Conservation (phyloP, 371 early-diverging fungal species). For the Nosema muscidifuracis region DNA sequence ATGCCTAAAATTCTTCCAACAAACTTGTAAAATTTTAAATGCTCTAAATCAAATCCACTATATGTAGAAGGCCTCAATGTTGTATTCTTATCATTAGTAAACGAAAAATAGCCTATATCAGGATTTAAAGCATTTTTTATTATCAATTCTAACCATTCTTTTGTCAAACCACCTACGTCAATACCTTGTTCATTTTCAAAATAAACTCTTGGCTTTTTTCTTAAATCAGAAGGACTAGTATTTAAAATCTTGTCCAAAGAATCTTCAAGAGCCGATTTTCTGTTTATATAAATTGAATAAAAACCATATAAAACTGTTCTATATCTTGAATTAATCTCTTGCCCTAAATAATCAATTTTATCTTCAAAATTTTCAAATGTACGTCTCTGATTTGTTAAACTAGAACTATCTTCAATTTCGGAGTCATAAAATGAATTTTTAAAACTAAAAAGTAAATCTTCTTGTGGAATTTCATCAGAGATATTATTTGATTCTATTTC, state of each 20-base stretch:
- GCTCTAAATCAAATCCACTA: conserved; percentile 84
- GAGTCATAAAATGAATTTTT: too few relatives aligned
- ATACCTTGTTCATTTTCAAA: conserved; percentile 93
- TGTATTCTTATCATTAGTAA: conserved; percentile 78
- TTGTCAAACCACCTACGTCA: conserved; percentile 91
- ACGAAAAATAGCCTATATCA: conserved; percentile 85
- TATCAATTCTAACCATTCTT: conserved; percentile 93
- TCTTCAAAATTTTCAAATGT: too few relatives aligned
- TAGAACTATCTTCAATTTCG: too few relatives aligned
- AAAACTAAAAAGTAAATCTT: too few relatives aligned
- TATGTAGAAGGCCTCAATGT: conserved; percentile 90
- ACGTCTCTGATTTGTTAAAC: too few relatives aligned
- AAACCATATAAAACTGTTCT: too few relatives aligned
- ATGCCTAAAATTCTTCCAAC: conserved; percentile 94
- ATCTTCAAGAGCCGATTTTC: conserved; percentile 39
- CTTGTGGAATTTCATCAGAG: too few relatives aligned
- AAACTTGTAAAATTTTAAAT: conserved; percentile 88
- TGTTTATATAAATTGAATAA: too few relatives aligned
- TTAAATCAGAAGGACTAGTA: conserved; percentile 27
- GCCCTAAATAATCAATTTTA: too few relatives aligned
- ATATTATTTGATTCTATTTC: too few relatives aligned
- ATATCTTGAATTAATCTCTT: too few relatives aligned
- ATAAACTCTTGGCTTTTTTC: conserved; percentile 70
- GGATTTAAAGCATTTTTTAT: conserved; percentile 94
- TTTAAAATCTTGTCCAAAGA: conserved; percentile 50